Percentiles rank a stretch among this genome's conserved stretches.
phyloP scores from a whole-genome alignment of 1,139 yeast species.

The Hansenula lynferdii region DNA sequence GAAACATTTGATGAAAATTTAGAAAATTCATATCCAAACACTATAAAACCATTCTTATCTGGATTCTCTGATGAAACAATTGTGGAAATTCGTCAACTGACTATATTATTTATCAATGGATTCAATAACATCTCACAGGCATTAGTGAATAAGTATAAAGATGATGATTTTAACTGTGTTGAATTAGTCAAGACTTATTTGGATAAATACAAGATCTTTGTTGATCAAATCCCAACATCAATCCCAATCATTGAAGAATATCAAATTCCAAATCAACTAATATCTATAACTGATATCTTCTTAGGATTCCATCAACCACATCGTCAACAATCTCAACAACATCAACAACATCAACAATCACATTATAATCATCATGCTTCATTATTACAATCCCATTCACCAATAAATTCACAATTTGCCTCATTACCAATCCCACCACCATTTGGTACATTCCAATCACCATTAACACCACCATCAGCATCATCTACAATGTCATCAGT shows the following conservation, averaged over 20 bases:
- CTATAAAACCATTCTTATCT: constrained; percentile 44
- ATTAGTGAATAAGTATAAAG: constrained; percentile 46
- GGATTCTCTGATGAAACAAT: constrained; percentile 43
- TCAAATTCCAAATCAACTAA: constrained; percentile 8
- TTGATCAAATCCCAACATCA: constrained; percentile 5
- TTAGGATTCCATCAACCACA: constrained; percentile 14
- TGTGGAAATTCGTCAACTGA: constrained; percentile 38
- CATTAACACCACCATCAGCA: constrained; percentile 21
- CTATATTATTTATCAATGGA: constrained; percentile 42
- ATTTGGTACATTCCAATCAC: constrained; percentile 4
- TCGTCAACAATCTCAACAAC: neutral
- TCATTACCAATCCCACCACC: constrained; percentile 4
- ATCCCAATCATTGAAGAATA: constrained; percentile 12
- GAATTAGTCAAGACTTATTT: constrained; percentile 8
- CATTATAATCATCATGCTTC: too few relatives aligned
- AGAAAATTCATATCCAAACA: constrained; percentile 38
- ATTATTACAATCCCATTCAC: neutral
- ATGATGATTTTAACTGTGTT: constrained; percentile 9
- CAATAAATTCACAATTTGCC: neutral
- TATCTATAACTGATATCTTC: constrained; percentile 12
- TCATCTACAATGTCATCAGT: constrained; percentile 21
- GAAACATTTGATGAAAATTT: constrained; percentile 20
- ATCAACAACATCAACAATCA: constrained; percentile 3
- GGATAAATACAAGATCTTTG: constrained; percentile 4
- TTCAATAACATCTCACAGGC: constrained; percentile 50